Conservation (phyloP, 192 early-diverging fungal species). For the Linnemannia zychae region DNA sequence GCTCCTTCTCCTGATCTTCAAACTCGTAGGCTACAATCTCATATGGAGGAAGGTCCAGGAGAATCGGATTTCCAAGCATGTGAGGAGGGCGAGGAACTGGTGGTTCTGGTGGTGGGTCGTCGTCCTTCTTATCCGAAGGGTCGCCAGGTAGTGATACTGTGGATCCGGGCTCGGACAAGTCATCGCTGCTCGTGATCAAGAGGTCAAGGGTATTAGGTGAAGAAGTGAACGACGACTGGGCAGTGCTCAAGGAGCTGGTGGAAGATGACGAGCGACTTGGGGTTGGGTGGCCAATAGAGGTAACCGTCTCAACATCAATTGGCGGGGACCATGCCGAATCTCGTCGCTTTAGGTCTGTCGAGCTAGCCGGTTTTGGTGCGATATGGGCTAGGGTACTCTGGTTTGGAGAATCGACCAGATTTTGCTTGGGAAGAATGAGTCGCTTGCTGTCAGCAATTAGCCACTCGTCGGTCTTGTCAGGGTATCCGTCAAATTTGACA, state of each 20-base stretch:
- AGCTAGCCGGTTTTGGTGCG: neutral
- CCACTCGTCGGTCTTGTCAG: slow-evolving; percentile 45
- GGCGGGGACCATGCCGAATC: neutral
- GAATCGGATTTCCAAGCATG: slow-evolving; percentile 40
- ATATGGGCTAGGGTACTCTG: neutral
- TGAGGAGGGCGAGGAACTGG: neutral
- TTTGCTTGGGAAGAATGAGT: neutral
- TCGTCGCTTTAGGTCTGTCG: neutral
- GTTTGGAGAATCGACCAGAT: neutral
- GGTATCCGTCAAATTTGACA: slow-evolving; percentile 58
- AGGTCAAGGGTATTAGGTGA: neutral
- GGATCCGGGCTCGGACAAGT: slow-evolving; percentile 16
- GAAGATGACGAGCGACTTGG: neutral
- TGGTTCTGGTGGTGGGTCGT: neutral
- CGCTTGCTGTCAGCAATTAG: slow-evolving; percentile 45
- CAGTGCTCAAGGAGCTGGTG: neutral
- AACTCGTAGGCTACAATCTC: slow-evolving; percentile 21
- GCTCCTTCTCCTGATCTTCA: slow-evolving; percentile 34
- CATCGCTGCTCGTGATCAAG: slow-evolving; percentile 13
- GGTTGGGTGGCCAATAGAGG: neutral
- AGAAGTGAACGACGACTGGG: neutral
- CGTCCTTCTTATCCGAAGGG: neutral
- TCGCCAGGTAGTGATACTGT: neutral
- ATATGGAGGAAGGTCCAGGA: slow-evolving; percentile 19
- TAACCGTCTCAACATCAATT: neutral